phyloP scores from a whole-genome alignment of 2,329 filamentous ascomycete genomes.

The Sarocladium brachiariae region DNA sequence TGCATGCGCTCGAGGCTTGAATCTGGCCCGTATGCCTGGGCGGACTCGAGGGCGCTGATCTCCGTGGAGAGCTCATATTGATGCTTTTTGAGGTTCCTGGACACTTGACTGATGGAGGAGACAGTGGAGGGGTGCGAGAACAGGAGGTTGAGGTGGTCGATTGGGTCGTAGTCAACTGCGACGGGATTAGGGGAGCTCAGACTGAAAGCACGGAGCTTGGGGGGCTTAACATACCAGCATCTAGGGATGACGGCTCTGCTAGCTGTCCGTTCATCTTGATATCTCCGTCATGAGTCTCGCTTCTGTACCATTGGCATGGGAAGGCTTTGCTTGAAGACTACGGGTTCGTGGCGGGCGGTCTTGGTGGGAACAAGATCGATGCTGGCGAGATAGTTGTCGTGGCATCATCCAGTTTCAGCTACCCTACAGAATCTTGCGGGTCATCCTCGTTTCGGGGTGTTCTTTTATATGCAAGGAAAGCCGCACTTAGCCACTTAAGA shows the following conservation, averaged over 20 bases:
- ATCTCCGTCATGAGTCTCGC: background rate
- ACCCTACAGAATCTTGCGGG: background rate
- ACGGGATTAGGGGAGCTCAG: background rate
- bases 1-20: constrained; percentile 89
- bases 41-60: constrained; percentile 65
- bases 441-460: no score
- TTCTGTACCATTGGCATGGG: background rate
- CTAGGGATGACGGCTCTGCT: constrained; percentile 32
- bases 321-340: background rate
- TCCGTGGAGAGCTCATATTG: constrained; percentile 77
- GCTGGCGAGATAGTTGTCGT: no score
- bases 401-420: background rate
- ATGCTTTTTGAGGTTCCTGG: constrained; percentile 64
- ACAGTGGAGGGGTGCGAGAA: constrained; percentile 87
- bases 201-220: background rate
- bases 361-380: no score
- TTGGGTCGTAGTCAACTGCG: constrained; percentile 75
- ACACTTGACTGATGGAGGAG: constrained; percentile 66
- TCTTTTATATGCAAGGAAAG: no score
- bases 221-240: constrained; percentile 32
- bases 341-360: no score
- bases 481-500: no score
- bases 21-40: constrained; percentile 77
- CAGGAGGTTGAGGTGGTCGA: constrained; percentile 86
- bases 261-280: constrained; percentile 33